A percentile compares a stretch with the other conserved stretches of the same genome.
Conservation (phyloP, 176 grass and related monocot species). For the Ananas comosus region DNA sequence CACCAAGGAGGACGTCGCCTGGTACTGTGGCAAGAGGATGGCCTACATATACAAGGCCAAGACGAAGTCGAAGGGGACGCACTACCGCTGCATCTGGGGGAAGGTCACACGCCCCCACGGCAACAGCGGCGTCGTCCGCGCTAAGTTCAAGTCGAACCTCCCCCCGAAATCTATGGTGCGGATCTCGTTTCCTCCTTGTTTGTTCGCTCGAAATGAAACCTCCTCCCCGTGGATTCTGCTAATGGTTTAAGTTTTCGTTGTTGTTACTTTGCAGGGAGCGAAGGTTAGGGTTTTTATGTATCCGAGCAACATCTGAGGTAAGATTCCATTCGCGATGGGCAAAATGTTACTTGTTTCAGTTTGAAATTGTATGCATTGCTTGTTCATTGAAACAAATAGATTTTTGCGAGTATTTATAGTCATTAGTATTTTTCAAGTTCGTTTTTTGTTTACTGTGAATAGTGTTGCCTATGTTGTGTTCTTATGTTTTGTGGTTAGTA, state of each 20-base stretch:
- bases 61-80: conserved; percentile 40
- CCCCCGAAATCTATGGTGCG: conserved; percentile 48
- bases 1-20: conserved; percentile 53
- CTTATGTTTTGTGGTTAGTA: no score
- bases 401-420: no score
- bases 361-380: neutral
- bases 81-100: conserved; percentile 51
- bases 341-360: neutral
- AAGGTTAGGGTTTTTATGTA: conserved; percentile 64
- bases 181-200: neutral
- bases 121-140: conserved; percentile 55
- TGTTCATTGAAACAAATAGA: neutral
- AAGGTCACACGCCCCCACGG: conserved; percentile 57
- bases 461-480: no score
- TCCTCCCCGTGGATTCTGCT: neutral
- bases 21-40: conserved; percentile 56
- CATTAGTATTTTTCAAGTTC: no score
- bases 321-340: neutral
- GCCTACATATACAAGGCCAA: conserved; percentile 79
- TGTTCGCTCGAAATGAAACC: neutral
- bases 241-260: neutral
- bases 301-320: conserved; percentile 54
- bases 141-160: conserved; percentile 54
- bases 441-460: no score
- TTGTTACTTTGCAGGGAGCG: conserved; percentile 31